Percentiles rank a stretch among this genome's conserved stretches.
phyloP scores from a whole-genome alignment of 139 green algal species.

The Chlamydomonas urium region DNA sequence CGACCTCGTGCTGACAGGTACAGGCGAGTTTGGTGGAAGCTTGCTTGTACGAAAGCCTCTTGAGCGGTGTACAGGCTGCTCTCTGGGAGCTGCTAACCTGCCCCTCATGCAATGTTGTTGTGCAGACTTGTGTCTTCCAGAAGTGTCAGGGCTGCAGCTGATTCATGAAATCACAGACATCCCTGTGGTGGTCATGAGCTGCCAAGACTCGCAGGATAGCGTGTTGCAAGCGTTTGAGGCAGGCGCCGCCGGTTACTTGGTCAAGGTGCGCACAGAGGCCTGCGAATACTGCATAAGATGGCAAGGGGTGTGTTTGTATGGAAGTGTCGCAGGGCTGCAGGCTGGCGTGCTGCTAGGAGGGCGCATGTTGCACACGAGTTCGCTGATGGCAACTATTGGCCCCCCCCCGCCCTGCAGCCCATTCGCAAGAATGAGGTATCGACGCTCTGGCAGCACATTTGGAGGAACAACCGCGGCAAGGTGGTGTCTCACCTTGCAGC shows the following conservation, averaged over 20 bases:
- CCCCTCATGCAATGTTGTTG: background rate
- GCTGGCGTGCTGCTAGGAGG: too few relatives aligned
- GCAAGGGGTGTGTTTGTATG: too few relatives aligned
- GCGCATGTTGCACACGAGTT: too few relatives aligned
- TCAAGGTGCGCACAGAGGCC: too few relatives aligned
- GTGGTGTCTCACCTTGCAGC: too few relatives aligned
- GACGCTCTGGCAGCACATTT: slow-evolving; percentile 65
- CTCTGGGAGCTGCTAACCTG: background rate
- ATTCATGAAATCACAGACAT: slow-evolving; percentile 31
- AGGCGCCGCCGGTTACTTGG: slow-evolving; percentile 67
- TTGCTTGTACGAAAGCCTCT: too few relatives aligned
- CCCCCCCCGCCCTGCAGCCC: too few relatives aligned
- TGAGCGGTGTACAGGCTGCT: background rate
- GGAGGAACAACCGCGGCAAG: slow-evolving; percentile 17
- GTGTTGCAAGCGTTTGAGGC: slow-evolving; percentile 37
- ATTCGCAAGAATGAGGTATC: slow-evolving; percentile 68
- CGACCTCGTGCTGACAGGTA: slow-evolving; percentile 1
- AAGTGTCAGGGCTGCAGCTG: slow-evolving; percentile 34
- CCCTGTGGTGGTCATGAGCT: slow-evolving; percentile 35
- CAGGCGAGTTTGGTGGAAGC: too few relatives aligned
- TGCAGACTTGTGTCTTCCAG: background rate
- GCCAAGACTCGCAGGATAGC: slow-evolving; percentile 20
- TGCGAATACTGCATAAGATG: too few relatives aligned
- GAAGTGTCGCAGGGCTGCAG: too few relatives aligned
- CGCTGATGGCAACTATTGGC: too few relatives aligned